A percentile compares a stretch with the other conserved stretches of the same genome.
These are phyloP conservation scores for Dryadomyces sulphureus DNA, from an alignment of 2,329 filamentous ascomycete species.

Conservation along the genomic window DNA sequence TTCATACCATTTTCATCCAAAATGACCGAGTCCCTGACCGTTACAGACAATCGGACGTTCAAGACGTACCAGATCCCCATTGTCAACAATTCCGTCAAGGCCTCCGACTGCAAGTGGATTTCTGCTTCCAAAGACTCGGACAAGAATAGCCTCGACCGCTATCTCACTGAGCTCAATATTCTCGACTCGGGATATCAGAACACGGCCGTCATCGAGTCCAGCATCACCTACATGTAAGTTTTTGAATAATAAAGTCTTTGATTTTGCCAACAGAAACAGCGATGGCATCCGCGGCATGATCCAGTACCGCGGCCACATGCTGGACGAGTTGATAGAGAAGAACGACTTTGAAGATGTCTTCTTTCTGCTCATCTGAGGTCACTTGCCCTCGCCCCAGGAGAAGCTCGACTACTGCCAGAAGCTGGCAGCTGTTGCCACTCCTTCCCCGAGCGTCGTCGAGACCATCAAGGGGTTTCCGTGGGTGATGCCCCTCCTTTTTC, in stretches of 20 bases:
- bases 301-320: constrained; percentile 36
- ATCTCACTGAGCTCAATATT: constrained; percentile 31
- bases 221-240: constrained; percentile 32
- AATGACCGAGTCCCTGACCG: constrained; percentile 18
- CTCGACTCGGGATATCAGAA: constrained; percentile 39
- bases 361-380: constrained; percentile 35
- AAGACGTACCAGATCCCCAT: constrained; percentile 33
- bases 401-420: constrained; percentile 27
- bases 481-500: not conserved
- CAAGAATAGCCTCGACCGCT: constrained; percentile 29
- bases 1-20: not conserved
- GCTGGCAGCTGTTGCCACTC: constrained; percentile 12
- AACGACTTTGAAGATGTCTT: constrained; percentile 34
- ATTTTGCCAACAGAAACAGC: not conserved
- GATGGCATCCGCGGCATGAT: constrained; percentile 35
- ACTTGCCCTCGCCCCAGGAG: constrained; percentile 28
- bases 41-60: constrained; percentile 34
- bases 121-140: constrained; percentile 17
- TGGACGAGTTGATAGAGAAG: constrained; percentile 33
- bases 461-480: not conserved
- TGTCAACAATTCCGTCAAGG: constrained; percentile 31
- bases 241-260: not conserved
- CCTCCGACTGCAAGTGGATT: constrained; percentile 37
- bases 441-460: not conserved
- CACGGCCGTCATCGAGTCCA: constrained; percentile 32